A percentile compares a stretch with the other conserved stretches of the same genome.
Conservation (phyloP, 306 rosid genomes). For the Prinsepia uniflora region DNA sequence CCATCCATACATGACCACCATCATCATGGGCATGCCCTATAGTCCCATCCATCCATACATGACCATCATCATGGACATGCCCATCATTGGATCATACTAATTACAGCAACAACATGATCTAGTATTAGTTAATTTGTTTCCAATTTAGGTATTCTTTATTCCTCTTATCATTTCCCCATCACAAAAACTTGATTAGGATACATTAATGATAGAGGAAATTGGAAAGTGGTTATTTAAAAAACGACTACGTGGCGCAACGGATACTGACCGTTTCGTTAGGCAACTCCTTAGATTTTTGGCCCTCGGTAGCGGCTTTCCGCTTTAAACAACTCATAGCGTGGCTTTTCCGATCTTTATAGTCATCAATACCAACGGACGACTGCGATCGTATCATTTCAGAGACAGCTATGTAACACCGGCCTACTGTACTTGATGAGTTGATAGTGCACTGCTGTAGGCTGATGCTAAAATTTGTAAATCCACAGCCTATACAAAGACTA, state of each 20-base stretch:
- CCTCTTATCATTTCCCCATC: no score
- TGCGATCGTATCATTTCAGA: constrained; percentile 16
- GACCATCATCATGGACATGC: neutral
- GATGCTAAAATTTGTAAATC: neutral
- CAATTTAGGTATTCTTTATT: no score
- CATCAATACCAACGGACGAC: constrained; percentile 22
- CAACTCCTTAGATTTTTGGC: constrained; percentile 16
- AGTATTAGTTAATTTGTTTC: no score
- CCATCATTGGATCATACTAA: no score
- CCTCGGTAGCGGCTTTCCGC: constrained; percentile 24
- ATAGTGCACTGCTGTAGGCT: neutral
- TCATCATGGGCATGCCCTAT: neutral
- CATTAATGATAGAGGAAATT: no score
- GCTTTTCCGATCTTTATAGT: constrained; percentile 12
- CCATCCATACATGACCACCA: neutral
- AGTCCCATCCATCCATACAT: neutral
- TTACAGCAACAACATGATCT: no score
- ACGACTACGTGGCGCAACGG: constrained; percentile 26
- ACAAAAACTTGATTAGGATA: no score
- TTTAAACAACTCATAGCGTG: constrained; percentile 11
- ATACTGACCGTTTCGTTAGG: neutral
- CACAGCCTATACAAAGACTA: neutral
- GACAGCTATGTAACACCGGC: neutral
- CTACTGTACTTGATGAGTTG: neutral
- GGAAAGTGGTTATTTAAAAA: no score